phyloP scores from a whole-genome alignment of 2,329 filamentous ascomycete genomes.

The Aspergillus phoenicis region DNA sequence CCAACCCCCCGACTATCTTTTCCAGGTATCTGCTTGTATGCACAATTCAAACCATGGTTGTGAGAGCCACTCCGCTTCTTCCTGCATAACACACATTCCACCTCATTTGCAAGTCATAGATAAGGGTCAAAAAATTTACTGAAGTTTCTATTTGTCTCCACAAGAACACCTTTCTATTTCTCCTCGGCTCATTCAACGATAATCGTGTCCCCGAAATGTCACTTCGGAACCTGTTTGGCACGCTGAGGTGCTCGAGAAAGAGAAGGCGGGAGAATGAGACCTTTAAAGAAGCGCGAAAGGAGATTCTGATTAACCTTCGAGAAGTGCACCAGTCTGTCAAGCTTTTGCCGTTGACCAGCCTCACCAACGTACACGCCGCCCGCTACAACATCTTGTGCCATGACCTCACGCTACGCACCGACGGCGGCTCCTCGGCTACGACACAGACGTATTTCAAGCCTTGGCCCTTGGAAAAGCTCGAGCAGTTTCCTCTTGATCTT shows the following conservation, averaged over 20 bases:
- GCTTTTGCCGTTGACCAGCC: neutral
- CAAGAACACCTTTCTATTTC: no score
- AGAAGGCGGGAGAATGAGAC: rapidly evolving
- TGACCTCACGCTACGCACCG: neutral
- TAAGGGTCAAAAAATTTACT: no score
- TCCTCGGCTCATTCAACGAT: no score
- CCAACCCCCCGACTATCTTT: no score
- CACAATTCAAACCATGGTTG: no score
- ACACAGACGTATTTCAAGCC: neutral
- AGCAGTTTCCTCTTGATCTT: neutral
- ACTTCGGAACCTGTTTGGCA: neutral
- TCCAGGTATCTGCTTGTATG: no score
- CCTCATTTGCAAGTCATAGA: no score
- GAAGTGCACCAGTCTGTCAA: neutral
- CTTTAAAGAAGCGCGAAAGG: neutral
- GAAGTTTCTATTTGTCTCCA: no score
- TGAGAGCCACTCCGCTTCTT: no score
- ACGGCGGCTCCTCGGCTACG: neutral
- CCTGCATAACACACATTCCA: no score
- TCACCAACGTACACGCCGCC: neutral
- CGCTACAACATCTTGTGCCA: neutral
- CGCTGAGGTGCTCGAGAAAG: rapidly evolving
- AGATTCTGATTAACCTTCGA: neutral
- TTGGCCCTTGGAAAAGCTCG: neutral
- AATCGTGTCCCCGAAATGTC: neutral